Conservation (phyloP, 176 grass and related monocot genomes). For the maize (Zea mays) region Zm-B73-REFERENCE-NAM-5.0 NC_050100.1:160383001-160383500, state of each 20-base stretch:
- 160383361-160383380: neutral
- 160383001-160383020: neutral
- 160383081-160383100: neutral
- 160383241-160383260: neutral
- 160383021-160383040: conserved; percentile 1
- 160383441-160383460: conserved; percentile 61
- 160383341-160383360: neutral
- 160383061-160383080: conserved; percentile 6
- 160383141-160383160: neutral
- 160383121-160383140: conserved; percentile 3
- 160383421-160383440: conserved; percentile 78
- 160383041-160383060: neutral
- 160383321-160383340: neutral
- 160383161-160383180: neutral
- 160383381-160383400: conserved; percentile 48
- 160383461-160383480: conserved; percentile 85
- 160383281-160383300: conserved; percentile 19
- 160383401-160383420: conserved; percentile 71
- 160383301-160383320: conserved; percentile 13
- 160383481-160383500: conserved; percentile 29
- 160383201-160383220: neutral
- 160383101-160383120: neutral
- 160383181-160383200: neutral
- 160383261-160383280: neutral
- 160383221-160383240: neutral